Conservation (phyloP, 805 yeast genomes). For the Candida boidinii region DNA sequence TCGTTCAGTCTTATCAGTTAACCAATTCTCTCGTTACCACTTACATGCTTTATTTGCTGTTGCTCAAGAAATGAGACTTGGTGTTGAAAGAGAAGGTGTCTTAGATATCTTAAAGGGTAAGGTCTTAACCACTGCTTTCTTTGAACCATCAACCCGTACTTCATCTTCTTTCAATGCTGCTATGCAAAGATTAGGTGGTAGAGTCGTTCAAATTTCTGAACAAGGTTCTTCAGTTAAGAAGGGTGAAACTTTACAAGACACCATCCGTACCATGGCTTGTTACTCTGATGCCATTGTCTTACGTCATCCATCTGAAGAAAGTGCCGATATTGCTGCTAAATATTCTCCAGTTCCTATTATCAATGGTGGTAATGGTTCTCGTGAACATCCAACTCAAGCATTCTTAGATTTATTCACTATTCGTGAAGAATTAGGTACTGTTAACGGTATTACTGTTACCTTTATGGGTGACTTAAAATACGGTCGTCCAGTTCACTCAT, state of each 20-base stretch:
- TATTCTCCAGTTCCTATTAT: conserved; percentile 95
- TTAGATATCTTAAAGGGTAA: conserved; percentile 86
- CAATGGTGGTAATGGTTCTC: conserved; percentile 96
- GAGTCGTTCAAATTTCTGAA: conserved; percentile 82
- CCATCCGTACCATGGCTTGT: conserved; percentile 88
- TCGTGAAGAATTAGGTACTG: conserved; percentile 98
- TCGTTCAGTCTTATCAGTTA: conserved; percentile 80
- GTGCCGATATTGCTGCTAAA: conserved; percentile 91
- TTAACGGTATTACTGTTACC: conserved; percentile 94
- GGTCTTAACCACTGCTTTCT: conserved; percentile 88
- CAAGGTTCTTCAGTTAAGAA: conserved; percentile 90
- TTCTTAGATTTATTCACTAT: conserved; percentile 95
- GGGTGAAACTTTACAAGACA: conserved; percentile 97
- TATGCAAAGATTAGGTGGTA: conserved; percentile 98
- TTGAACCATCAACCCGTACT: conserved; percentile 98
- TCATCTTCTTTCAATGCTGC: conserved; percentile 97
- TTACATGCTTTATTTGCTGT: conserved; percentile 90
- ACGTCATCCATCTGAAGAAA: conserved; percentile 91
- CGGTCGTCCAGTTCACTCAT: conserved; percentile 97
- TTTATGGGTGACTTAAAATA: conserved; percentile 98
- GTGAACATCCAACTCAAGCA: conserved; percentile 99
- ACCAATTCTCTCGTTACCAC: conserved; percentile 79
- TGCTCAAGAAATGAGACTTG: conserved; percentile 96
- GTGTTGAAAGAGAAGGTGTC: conserved; percentile 94
- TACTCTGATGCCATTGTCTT: conserved; percentile 95